A percentile compares a stretch with the other conserved stretches of the same genome.
These are phyloP conservation scores for Xylariales sp. DNA, from an alignment of 2,329 filamentous ascomycete species.

Conservation along the genomic window DNA sequence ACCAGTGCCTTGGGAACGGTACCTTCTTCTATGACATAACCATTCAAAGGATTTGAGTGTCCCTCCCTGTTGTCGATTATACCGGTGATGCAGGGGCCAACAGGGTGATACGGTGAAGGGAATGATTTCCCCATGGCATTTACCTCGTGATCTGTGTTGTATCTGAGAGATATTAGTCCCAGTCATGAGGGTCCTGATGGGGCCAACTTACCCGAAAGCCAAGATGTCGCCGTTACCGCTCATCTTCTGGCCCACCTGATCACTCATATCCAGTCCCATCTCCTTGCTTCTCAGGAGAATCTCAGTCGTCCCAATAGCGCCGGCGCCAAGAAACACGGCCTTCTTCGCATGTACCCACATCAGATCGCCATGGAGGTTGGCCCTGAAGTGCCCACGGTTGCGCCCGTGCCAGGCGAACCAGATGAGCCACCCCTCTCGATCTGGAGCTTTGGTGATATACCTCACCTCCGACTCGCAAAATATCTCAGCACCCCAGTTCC, in stretches of 20 bases:
- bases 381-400: conserved; percentile 49
- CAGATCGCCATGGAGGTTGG: conserved; percentile 51
- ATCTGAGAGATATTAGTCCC: conserved; percentile 34
- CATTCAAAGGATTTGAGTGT: conserved; percentile 51
- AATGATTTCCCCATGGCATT: conserved; percentile 50
- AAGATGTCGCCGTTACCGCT: conserved; percentile 65
- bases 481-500: conserved; percentile 68
- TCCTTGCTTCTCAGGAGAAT: conserved; percentile 57
- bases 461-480: conserved; percentile 66
- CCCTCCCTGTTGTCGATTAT: conserved; percentile 55
- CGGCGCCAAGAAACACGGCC: conserved; percentile 63
- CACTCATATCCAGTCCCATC: conserved; percentile 53
- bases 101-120: conserved; percentile 46
- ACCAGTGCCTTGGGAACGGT: conserved; percentile 54
- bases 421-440: conserved; percentile 53
- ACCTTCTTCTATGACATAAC: conserved; percentile 61
- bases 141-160: conserved; percentile 53
- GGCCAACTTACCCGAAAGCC: conserved; percentile 54
- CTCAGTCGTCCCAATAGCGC: conserved; percentile 60
- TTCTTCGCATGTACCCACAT: conserved; percentile 65
- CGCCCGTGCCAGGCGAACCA: conserved; percentile 62
- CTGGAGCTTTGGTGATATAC: conserved; percentile 50
- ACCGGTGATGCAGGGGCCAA: conserved; percentile 59
- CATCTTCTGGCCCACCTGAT: conserved; percentile 54
- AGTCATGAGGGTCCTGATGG: too few species aligned